Evolutionary conservation across 2,329 filamentous ascomycete genomes (phyloP), one percentile per base, ranked within the genome.

Genomic region (Ophiostoma fasciatum): DNA sequence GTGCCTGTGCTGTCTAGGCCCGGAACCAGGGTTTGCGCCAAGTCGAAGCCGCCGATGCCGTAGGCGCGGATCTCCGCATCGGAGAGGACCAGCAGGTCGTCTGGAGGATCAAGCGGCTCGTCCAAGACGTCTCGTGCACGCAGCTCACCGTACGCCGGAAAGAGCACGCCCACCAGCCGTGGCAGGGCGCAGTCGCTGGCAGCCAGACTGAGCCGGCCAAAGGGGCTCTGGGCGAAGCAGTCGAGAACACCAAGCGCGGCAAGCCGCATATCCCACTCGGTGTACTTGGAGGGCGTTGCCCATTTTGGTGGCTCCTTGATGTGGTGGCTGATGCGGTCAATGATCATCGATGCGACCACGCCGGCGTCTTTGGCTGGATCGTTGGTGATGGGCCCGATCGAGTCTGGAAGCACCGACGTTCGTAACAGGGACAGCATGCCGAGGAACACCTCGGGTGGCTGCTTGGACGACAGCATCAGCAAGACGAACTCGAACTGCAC

Each of bases 121-220:
- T 28, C 25, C 1, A 39, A 31, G 14, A 40, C 5, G 9, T 39
- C 36, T 3, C 42, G 15, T 12, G 42, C 36, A 2, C 37, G 42
- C 14, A 46, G 33, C 28, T 45, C 40, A 7, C 27, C 26, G 13
- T 43, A 45, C 4, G 44, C 44, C 2, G 40, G 27, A 17, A 44
- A 39, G 15, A 45, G 31, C 5, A 31, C 40, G 18, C 30, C 33
- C 19, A 92, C 76, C 0, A 94, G 60, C 4, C 82, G 72, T 1
- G 82, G 83, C 13, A 93, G 71, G 11, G 75, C 74, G 28, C 68
- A 71, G 4, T 69, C 67, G 52, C 90, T 80, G 5, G 61, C 59
- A 0, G 78, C 79, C 8, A 94, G 65, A 31, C 80, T 70, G 18
- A 63, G 52, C 2, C 70, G 67, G 8, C 78, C 78, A 47, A 80